Evolutionary conservation across 768 basidiomycete species (phyloP).

Genomic region (Boletellus emodensis): DNA sequence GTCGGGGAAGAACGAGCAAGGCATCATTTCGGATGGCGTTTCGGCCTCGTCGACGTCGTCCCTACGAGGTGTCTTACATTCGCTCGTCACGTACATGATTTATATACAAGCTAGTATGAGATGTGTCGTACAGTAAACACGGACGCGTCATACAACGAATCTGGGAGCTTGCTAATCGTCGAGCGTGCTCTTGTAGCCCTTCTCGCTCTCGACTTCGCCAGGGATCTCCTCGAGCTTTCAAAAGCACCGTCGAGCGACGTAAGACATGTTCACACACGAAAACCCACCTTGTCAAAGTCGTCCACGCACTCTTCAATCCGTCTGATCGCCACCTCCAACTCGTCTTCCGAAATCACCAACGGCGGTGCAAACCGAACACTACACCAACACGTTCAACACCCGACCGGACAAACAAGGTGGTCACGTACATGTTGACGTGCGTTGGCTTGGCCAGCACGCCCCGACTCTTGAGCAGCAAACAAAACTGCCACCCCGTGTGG

Average conservation of each 20-base stretch:
- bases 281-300: constrained; percentile 74
- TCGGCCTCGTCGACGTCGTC: constrained; percentile 35
- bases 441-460: constrained; percentile 96
- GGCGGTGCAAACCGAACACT: constrained; percentile 98
- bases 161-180: constrained; percentile 20
- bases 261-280: neutral
- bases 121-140: too few species aligned
- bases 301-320: constrained; percentile 73
- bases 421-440: constrained; percentile 83
- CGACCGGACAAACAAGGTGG: neutral
- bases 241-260: neutral
- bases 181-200: constrained; percentile 44
- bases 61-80: constrained; percentile 65
- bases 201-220: constrained; percentile 60
- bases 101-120: neutral
- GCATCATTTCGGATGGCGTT: constrained; percentile 54
- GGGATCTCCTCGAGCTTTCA: constrained; percentile 56
- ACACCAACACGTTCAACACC: constrained; percentile 2
- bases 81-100: neutral
- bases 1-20: constrained; percentile 43
- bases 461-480: constrained; percentile 84
- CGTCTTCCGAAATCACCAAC: constrained; percentile 87
- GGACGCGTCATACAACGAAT: too few species aligned
- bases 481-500: constrained; percentile 93
- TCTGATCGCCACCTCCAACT: constrained; percentile 67